Evolutionary conservation across 371 early-diverging fungal genomes (phyloP).

Genomic region (Mortierella sp.): DNA sequence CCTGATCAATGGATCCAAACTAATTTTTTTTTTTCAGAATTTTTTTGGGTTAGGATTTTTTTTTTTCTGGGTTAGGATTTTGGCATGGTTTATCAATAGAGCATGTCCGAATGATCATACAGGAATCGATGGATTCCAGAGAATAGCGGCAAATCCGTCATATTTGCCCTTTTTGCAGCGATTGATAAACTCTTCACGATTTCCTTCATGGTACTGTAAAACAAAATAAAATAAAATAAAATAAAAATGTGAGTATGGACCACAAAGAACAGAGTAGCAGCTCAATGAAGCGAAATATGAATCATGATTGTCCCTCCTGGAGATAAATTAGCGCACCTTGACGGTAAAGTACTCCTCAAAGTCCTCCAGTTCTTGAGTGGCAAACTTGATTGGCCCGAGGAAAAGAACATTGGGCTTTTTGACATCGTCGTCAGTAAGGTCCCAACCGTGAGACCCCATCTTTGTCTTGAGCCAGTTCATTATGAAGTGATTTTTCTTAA

Average conservation of each 20-base stretch:
- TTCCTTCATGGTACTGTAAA: slow-evolving; percentile 21
- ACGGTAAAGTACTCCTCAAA: slow-evolving; percentile 54
- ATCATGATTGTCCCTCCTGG: too few species aligned
- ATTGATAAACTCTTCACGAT: slow-evolving; percentile 36
- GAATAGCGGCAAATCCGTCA: slow-evolving; percentile 46
- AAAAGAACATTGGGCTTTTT: slow-evolving; percentile 55
- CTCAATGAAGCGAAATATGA: neutral
- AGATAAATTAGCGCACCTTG: too few species aligned
- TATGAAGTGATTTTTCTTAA: neutral
- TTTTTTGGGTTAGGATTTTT: neutral
- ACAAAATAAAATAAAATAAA: neutral
- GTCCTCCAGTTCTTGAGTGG: slow-evolving; percentile 50
- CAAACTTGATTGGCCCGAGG: slow-evolving; percentile 29
- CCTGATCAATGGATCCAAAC: slow-evolving; percentile 32
- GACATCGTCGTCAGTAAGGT: slow-evolving; percentile 49
- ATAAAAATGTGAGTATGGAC: neutral
- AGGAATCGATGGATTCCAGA: slow-evolving; percentile 31
- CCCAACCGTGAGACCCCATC: slow-evolving; percentile 56
- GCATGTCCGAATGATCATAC: too few species aligned
- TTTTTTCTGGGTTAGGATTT: too few species aligned
- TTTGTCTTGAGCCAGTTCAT: slow-evolving; percentile 58
- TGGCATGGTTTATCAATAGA: too few species aligned
- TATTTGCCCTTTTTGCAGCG: slow-evolving; percentile 54
- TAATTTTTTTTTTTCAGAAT: slow-evolving; percentile 4
- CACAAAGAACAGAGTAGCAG: neutral